These are phyloP conservation scores for Coemansia sp. DNA, from an alignment of 192 early-diverging fungal genomes.

Conservation along the genomic window DNA sequence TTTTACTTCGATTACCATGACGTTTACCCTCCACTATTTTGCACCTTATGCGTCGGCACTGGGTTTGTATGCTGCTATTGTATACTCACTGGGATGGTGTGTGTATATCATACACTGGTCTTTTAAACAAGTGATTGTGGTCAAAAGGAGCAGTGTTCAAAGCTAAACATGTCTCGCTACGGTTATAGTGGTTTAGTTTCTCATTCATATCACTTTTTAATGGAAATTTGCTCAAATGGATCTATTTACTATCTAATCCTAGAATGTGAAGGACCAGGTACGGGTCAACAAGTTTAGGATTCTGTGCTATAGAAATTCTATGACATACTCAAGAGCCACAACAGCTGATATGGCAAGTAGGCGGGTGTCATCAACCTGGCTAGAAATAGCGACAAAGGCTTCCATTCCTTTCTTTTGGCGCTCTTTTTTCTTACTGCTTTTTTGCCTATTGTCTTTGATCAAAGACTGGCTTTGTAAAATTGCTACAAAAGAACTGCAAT, in stretches of 20 bases:
- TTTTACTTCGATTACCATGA: background rate
- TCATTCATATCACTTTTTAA: background rate
- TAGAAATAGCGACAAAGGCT: too few species aligned
- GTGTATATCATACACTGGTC: background rate
- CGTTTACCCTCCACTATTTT: background rate
- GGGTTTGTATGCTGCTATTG: background rate
- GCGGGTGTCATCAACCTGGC: too few species aligned
- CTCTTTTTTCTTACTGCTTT: background rate
- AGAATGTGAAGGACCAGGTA: too few species aligned
- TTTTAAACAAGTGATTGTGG: background rate
- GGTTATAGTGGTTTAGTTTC: background rate
- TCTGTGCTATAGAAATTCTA: too few species aligned
- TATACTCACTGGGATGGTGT: background rate
- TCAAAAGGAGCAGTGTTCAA: background rate
- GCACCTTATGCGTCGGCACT: background rate
- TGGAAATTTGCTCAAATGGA: background rate
- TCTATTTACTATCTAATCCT: too few species aligned
- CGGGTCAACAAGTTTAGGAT: too few species aligned
- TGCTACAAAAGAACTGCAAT: background rate
- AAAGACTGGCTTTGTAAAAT: background rate
- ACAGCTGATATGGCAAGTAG: too few species aligned
- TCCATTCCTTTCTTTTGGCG: too few species aligned
- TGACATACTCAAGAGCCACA: too few species aligned
- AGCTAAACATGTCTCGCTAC: background rate
- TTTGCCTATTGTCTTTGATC: background rate